Percentiles rank a stretch among this genome's conserved stretches.
phyloP scores from a whole-genome alignment of 768 basidiomycete species.

The Tulasnella sp. region DNA sequence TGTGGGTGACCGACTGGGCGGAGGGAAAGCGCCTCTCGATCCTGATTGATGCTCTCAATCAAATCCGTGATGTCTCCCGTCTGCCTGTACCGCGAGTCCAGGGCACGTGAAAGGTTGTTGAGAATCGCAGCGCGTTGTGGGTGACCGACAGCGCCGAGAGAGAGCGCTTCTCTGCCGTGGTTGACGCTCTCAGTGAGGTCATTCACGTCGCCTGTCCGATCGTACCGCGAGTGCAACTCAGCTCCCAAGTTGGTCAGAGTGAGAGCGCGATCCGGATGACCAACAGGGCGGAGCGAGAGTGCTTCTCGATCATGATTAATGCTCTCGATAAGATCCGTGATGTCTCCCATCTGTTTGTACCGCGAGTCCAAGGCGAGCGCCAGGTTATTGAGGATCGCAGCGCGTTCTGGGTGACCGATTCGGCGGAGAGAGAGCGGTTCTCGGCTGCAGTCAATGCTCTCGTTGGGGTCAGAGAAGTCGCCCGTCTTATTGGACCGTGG shows the following conservation, averaged over 20 bases:
- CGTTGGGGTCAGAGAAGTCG: not conserved
- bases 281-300: not conserved
- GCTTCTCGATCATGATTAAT: not conserved
- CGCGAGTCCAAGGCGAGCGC: not conserved
- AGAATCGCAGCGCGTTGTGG: not conserved
- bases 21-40: not conserved
- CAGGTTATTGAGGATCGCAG: not conserved
- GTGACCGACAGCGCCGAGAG: not conserved
- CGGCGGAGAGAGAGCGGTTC: not conserved
- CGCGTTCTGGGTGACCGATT: not conserved
- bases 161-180: not conserved
- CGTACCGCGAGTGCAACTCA: not conserved
- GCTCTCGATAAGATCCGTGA: not conserved
- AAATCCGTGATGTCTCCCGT: not conserved
- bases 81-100: not conserved
- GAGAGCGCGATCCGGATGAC: not conserved
- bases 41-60: not conserved
- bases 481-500: too few relatives aligned
- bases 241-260: not conserved
- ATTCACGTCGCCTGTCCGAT: not conserved
- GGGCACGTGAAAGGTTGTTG: not conserved
- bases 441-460: not conserved
- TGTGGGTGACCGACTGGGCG: not conserved
- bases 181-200: not conserved
- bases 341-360: not conserved